Percentiles rank a stretch among this genome's conserved stretches.
Evolutionary conservation across 2,329 filamentous ascomycete species (phyloP).

Genomic region (Chaetomium sp.): DNA sequence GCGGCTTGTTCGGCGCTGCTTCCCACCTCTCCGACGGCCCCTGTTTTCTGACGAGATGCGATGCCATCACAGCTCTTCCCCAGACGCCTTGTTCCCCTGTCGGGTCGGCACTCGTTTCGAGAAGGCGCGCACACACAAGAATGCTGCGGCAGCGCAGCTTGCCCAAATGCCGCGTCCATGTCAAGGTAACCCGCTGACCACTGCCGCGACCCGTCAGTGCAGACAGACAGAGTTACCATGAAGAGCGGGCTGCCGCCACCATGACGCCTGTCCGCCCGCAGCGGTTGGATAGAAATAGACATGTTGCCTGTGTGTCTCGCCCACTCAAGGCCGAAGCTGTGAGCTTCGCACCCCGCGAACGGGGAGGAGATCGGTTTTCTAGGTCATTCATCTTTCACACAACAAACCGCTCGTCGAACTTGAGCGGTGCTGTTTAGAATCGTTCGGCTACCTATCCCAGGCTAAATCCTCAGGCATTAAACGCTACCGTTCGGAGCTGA

Average conservation of each 20-base stretch:
- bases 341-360: neutral
- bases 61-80: slow-evolving; percentile 28
- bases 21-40: slow-evolving; percentile 40
- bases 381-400: too few species aligned
- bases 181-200: slow-evolving; percentile 17
- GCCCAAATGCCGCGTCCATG: slow-evolving; percentile 33
- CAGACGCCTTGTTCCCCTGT: slow-evolving; percentile 24
- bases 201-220: slow-evolving; percentile 15
- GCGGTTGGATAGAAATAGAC: neutral
- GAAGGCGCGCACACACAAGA: slow-evolving; percentile 25
- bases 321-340: neutral
- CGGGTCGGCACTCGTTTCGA: slow-evolving; percentile 32
- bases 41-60: slow-evolving; percentile 15
- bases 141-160: slow-evolving; percentile 28
- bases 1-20: slow-evolving; percentile 51
- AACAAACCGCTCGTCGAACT: neutral
- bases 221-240: neutral
- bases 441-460: slow-evolving; percentile 24
- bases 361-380: neutral
- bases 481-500: slow-evolving; percentile 18
- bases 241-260: slow-evolving; percentile 11
- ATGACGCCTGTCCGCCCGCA: neutral
- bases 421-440: slow-evolving; percentile 21
- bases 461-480: slow-evolving; percentile 28
- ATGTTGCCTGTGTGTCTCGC: neutral